phyloP scores from a whole-genome alignment of 2,329 filamentous ascomycete genomes.

The Trichoderma guizhouense region DNA sequence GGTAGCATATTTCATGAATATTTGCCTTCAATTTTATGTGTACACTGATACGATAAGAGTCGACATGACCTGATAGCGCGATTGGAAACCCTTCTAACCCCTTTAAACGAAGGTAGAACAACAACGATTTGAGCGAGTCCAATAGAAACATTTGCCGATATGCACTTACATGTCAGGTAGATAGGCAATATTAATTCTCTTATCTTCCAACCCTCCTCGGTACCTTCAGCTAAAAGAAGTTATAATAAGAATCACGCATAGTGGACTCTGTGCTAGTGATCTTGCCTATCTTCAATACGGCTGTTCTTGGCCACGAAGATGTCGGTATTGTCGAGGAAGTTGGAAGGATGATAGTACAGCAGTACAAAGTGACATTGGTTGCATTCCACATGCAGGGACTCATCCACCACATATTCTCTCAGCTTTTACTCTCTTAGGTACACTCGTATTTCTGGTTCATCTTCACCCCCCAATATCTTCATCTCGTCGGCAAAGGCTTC shows the following conservation, averaged over 20 bases:
- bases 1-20: too few relatives aligned
- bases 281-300: too few relatives aligned
- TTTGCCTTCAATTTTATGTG: background rate
- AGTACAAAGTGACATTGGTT: background rate
- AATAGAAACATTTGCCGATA: background rate
- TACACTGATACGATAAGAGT: background rate
- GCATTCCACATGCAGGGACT: background rate
- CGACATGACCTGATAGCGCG: background rate
- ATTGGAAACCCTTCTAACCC: background rate
- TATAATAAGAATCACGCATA: too few relatives aligned
- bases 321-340: too few relatives aligned
- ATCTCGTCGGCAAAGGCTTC: background rate
- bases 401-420: background rate
- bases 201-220: too few relatives aligned
- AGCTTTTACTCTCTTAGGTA: background rate
- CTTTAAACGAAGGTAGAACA: background rate
- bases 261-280: too few relatives aligned
- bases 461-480: background rate
- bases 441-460: background rate
- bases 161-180: background rate
- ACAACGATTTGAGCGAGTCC: background rate
- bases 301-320: too few relatives aligned
- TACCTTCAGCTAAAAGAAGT: too few relatives aligned
- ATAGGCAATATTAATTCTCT: background rate
- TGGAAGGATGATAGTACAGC: background rate